Evolutionary conservation across 2,329 filamentous ascomycete genomes (phyloP), one percentile per base, ranked within the genome.

Genomic region (Lachnellula suecica): DNA sequence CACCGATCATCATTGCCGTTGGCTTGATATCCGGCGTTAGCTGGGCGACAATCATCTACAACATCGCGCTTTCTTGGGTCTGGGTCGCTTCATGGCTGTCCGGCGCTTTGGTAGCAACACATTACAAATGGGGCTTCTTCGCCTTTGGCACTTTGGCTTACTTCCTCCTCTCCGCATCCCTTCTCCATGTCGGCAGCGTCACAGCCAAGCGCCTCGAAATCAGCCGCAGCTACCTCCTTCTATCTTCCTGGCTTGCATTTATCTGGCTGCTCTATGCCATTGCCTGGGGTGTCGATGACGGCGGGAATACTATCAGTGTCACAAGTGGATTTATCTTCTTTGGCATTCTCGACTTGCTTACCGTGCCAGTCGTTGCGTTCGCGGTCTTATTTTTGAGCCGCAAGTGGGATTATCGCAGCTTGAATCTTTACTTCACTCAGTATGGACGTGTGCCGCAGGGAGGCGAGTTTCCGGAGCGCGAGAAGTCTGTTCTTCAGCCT

Each of bases 71-170:
- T 1, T 79, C 85, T 56, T 73, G 79, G 64, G 74, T 87, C 62
- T 87, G 87, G 82, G 79, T 88, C 43, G 71, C 85, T 10, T 79
- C 78, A 15, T 84, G 82, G 29, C 76, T 88, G 4, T 74, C 86
- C 20, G 84, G 85, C 24, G 83, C 85, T 7, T 75, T 88, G 2
- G 80, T 85, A 4, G 64, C 67, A 13, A 80, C 77, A 19, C 71
- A 69, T 3, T 88, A 88, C 73, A 89, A 88, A 66, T 88, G 82
- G 82, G 83, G 82, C 1, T 89, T 83, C 71, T 87, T 77, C 68
- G 70, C 71, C 13, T 84, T 86, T 53, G 79, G 78, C 54, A 72
- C 68, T 58, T 68, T 72, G n/a, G 72, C 78, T 35, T 77, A 86
- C 54, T 70, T 82, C 58, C 83, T 82, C 65, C 78, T 89, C 48